Percentiles rank a stretch among this genome's conserved stretches.
Conservation (phyloP, 805 yeast genomes). For the Yarrowia porcina region DNA sequence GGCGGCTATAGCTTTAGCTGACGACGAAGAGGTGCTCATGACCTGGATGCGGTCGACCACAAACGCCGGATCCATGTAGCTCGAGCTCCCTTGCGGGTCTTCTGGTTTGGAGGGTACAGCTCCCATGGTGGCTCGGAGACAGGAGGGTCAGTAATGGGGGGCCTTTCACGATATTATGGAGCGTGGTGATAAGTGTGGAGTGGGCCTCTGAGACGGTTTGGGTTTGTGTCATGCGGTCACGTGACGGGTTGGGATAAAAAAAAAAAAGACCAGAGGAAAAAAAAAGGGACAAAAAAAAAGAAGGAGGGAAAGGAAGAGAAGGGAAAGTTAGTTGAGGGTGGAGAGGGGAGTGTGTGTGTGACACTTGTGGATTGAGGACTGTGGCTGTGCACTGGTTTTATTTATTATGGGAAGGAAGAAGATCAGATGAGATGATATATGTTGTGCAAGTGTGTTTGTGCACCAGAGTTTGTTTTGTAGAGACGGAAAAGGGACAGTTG, state of each 20-base stretch:
- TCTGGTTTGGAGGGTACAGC: conserved; percentile 20
- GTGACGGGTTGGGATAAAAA: background rate
- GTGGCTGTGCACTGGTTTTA: too few species aligned
- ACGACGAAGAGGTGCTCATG: conserved; percentile 22
- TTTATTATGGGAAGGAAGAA: too few species aligned
- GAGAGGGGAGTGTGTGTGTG: too few species aligned
- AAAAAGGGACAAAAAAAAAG: too few species aligned
- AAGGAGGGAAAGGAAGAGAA: too few species aligned
- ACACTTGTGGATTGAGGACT: too few species aligned
- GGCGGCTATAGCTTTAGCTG: conserved; percentile 21
- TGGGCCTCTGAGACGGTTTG: background rate
- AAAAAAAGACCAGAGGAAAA: too few species aligned
- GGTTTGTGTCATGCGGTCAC: background rate
- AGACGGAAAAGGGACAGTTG: too few species aligned
- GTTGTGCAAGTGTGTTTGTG: too few species aligned
- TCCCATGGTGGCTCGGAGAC: background rate
- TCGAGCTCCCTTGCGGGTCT: background rate
- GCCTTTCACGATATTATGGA: background rate
- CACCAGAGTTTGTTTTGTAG: too few species aligned
- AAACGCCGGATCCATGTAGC: conserved; percentile 23
- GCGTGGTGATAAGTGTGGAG: background rate
- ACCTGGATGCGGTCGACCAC: conserved; percentile 5
- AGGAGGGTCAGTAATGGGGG: background rate
- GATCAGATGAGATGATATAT: too few species aligned
- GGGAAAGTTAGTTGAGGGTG: too few species aligned